A percentile compares a stretch with the other conserved stretches of the same genome.
Conservation (phyloP, 1,139 yeast genomes). For the Pichia inconspicua region DNA sequence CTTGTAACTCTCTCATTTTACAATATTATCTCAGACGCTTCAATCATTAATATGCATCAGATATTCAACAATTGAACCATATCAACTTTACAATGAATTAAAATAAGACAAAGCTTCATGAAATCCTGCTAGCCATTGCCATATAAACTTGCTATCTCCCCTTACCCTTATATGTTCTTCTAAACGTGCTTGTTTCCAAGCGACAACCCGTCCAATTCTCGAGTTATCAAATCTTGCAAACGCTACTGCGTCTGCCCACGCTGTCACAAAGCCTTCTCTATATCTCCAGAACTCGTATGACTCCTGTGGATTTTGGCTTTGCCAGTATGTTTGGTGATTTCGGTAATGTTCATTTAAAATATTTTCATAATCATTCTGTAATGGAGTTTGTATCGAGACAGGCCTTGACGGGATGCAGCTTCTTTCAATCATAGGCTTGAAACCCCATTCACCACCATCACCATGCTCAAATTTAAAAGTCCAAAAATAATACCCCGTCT, state of each 20-base stretch:
- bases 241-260: slow-evolving; percentile 61
- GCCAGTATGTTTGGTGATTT: slow-evolving; percentile 65
- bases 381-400: slow-evolving; percentile 27
- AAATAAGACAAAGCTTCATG: slow-evolving; percentile 38
- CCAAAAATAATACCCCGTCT: slow-evolving; percentile 81
- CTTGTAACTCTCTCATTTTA: too few species aligned
- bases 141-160: slow-evolving; percentile 50
- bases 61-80: too few species aligned
- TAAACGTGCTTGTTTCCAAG: slow-evolving; percentile 54
- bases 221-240: slow-evolving; percentile 69
- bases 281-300: slow-evolving; percentile 75
- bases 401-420: slow-evolving; percentile 46
- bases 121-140: slow-evolving; percentile 92
- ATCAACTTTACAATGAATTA: background rate
- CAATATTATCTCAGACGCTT: too few species aligned
- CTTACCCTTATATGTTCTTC: slow-evolving; percentile 49
- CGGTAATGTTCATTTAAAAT: slow-evolving; percentile 33
- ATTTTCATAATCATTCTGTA: slow-evolving; percentile 37
- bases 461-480: slow-evolving; percentile 81
- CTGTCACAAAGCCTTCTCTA: slow-evolving; percentile 66
- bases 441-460: slow-evolving; percentile 96
- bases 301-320: slow-evolving; percentile 45
- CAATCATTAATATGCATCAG: too few species aligned
- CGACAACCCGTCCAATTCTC: slow-evolving; percentile 59
- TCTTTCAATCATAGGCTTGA: slow-evolving; percentile 62